Evolutionary conservation across 2,329 filamentous ascomycete species (phyloP).

Genomic region (Xylariales sp.): DNA sequence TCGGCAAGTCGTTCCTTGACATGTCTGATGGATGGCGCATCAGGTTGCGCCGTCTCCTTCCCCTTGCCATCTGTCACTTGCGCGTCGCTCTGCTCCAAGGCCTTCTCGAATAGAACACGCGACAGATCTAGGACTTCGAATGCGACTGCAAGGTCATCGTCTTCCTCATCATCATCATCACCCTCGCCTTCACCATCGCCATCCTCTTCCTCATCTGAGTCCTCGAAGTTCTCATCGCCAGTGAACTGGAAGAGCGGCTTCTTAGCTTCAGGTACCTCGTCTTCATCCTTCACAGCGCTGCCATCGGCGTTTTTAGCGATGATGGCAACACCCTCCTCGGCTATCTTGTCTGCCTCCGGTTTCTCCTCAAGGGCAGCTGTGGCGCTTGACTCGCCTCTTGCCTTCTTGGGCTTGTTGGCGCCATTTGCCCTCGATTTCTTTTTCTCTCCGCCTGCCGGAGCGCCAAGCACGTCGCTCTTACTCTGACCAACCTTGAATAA

Average conservation of each 20-base stretch:
- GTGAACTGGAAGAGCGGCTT: constrained; percentile 88
- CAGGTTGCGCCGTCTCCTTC: constrained; percentile 36
- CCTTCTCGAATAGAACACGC: constrained; percentile 58
- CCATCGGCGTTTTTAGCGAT: constrained; percentile 39
- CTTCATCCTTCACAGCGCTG: constrained; percentile 32
- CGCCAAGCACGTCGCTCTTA: constrained; percentile 91
- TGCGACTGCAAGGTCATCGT: constrained; percentile 72
- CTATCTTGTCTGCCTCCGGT: constrained; percentile 35
- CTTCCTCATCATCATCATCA: constrained; percentile 51
- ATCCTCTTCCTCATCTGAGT: constrained; percentile 70
- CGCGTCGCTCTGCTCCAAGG: constrained; percentile 38
- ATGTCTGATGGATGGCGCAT: constrained; percentile 44
- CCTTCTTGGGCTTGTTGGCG: constrained; percentile 32
- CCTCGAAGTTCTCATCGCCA: constrained; percentile 89
- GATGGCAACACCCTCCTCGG: constrained; percentile 41
- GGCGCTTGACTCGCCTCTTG: constrained; percentile 32
- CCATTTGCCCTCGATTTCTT: constrained; percentile 43
- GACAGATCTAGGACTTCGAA: constrained; percentile 83
- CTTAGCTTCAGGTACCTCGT: constrained; percentile 41
- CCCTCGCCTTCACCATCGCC: constrained; percentile 35
- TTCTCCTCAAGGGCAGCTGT: constrained; percentile 31
- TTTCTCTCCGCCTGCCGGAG: constrained; percentile 61
- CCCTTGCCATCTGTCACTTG: constrained; percentile 36
- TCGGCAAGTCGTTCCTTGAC: constrained; percentile 86
- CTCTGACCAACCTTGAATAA: constrained; percentile 90